These are phyloP conservation scores for Hypoxylon lenormandii DNA, from an alignment of 495 filamentous ascomycete species.

Conservation along the genomic window DNA sequence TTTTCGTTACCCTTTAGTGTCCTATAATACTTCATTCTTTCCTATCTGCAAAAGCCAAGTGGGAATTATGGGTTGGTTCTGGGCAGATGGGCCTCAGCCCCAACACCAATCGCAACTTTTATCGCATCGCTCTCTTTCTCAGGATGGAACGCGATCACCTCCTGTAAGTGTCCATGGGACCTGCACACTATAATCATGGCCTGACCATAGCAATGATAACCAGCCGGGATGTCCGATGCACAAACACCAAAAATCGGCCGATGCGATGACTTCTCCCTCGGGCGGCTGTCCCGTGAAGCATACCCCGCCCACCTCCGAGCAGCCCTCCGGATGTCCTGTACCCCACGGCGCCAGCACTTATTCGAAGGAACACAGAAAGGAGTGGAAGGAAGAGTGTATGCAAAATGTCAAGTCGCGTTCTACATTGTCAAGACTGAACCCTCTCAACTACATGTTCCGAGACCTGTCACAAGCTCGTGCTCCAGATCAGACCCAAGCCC, in stretches of 20 bases:
- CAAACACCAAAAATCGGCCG: conserved; percentile 61
- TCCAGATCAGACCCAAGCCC: conserved; percentile 73
- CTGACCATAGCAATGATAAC: conserved; percentile 53
- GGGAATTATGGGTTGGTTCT: conserved; percentile 92
- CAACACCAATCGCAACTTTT: conserved; percentile 49
- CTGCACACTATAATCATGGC: not conserved
- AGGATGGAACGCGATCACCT: conserved; percentile 61
- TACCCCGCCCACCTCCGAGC: conserved; percentile 58
- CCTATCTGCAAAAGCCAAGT: not conserved
- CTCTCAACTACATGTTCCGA: conserved; percentile 95
- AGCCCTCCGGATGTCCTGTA: conserved; percentile 67
- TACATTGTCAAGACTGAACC: conserved; percentile 80
- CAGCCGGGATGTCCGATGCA: conserved; percentile 95
- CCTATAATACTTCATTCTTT: conserved; percentile 4
- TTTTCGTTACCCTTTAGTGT: not conserved
- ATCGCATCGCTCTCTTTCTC: conserved; percentile 39
- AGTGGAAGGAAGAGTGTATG: conserved; percentile 3
- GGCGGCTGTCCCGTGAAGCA: conserved; percentile 61
- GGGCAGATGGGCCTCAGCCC: conserved; percentile 77
- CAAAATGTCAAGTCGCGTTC: conserved; percentile 45
- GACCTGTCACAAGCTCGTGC: conserved; percentile 82
- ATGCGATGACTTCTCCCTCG: conserved; percentile 58
- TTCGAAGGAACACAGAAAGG: conserved; percentile 47
- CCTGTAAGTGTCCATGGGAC: conserved; percentile 71
- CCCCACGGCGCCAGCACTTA: conserved; percentile 56